Base-by-base conservation (phyloP, 2,329 filamentous ascomycete species). In the Chrysosporium keratinophilum region DNA sequence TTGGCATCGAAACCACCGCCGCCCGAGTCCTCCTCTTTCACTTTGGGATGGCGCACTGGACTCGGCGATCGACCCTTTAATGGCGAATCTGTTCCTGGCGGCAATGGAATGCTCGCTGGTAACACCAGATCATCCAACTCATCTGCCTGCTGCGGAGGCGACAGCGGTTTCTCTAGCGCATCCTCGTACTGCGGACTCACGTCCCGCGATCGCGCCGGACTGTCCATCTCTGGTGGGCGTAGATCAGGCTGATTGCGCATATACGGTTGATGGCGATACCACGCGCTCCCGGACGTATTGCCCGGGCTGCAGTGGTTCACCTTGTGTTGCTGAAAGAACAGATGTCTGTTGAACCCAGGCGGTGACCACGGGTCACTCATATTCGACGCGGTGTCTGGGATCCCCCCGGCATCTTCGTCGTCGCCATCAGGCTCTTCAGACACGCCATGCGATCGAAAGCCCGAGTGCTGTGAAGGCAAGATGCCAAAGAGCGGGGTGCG, bases 151-250 rank as follows among this genome's bases (percentile, higher is more conserved):
- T 62, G 35, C 43, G 10, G 35, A 49, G 57, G 63, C 44, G 62
- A 65, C 56, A 65, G 60, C 2, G 65, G 66, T 33, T 67, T 69
- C 58, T 78, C 76, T 48, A 69, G 66, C 48, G 76, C 78, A 71
- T 78, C 78, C 61, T 81, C 77, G 63, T 80, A 82, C 59, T 78
- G 76, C 20, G 80, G 80, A 63, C 78, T 83, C 14, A 73, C 70
- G 53, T 80, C 79, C 56, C 78, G 74, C 57, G 80, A 83, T 52
- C 71, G 66, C 55, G 73, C 75, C 10, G 74, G 75, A 60, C 73
- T 78, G 45, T 71, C 66, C 11, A 65, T 63, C 15, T 66, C 58
- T 20, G 70, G 70, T 3, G 72, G 67, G 62, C 71, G 71, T 31
- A 74, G 61, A 35, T 61, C 72, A 61, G 68, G 66, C 42, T 64